Percentiles rank a stretch among this genome's conserved stretches.
Conservation (phyloP, 23 red algal species). For the Porphyridium purpureum region DNA sequence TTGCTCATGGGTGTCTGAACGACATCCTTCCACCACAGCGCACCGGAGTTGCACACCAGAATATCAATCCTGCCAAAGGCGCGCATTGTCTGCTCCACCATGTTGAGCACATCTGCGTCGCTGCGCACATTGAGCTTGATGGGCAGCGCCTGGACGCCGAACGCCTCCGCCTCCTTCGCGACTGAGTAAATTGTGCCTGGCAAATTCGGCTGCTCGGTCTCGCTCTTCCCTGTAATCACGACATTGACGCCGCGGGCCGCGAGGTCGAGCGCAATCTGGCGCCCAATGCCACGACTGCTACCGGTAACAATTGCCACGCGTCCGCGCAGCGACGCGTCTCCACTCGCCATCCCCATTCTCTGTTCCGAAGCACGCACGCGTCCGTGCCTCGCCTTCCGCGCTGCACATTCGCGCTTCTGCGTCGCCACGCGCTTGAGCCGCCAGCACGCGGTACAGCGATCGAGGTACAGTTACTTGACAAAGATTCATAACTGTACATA, state of each 20-base stretch:
- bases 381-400: too few relatives aligned
- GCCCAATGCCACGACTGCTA: conserved; percentile 74
- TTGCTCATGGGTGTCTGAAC: conserved; percentile 64
- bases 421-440: too few relatives aligned
- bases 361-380: too few relatives aligned
- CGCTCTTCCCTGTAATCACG: conserved; percentile 65
- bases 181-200: conserved; percentile 92
- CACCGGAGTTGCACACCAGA: conserved; percentile 87
- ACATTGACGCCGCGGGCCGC: conserved; percentile 47
- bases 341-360: too few relatives aligned
- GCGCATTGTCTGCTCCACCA: conserved; percentile 28
- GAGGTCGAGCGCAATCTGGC: conserved; percentile 54
- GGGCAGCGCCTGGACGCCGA: conserved; percentile 51
- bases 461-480: too few relatives aligned
- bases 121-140: conserved; percentile 71
- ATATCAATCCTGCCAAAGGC: conserved; percentile 62
- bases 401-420: too few relatives aligned
- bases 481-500: too few relatives aligned
- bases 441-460: too few relatives aligned
- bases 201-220: conserved; percentile 29
- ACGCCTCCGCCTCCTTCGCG: conserved; percentile 53
- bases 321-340: too few relatives aligned
- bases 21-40: conserved; percentile 92
- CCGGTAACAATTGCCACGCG: conserved; percentile 82
- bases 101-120: conserved; percentile 21